Percentiles rank a stretch among this genome's conserved stretches.
Evolutionary conservation across 371 early-diverging fungal species (phyloP).

Genomic region (Mucor ambiguus): DNA sequence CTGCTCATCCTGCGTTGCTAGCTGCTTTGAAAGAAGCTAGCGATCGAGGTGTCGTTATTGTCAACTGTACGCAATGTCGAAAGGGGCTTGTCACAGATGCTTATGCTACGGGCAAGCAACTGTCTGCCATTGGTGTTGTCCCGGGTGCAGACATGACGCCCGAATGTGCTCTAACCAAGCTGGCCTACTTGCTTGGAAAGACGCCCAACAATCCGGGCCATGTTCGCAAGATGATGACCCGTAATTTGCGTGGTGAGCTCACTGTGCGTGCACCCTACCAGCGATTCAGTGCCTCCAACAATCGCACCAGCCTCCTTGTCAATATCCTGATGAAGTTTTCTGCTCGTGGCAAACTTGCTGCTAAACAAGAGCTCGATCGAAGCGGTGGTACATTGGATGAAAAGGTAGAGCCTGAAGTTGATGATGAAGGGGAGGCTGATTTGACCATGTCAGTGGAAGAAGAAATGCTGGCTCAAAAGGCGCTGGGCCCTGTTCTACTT

Average conservation of each 20-base stretch:
- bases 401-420: not conserved
- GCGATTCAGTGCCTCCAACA: conserved; percentile 57
- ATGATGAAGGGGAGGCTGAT: not conserved
- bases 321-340: conserved; percentile 48
- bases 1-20: conserved; percentile 84
- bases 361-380: conserved; percentile 18
- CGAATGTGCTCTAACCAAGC: conserved; percentile 95
- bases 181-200: conserved; percentile 87
- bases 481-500: conserved; percentile 83
- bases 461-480: conserved; percentile 70
- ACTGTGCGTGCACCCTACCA: conserved; percentile 70
- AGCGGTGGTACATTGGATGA: not conserved
- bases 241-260: conserved; percentile 92
- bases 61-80: conserved; percentile 93
- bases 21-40: conserved; percentile 84
- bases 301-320: conserved; percentile 54
- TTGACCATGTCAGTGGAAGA: conserved; percentile 54
- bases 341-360: conserved; percentile 23
- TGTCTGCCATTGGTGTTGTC: conserved; percentile 83
- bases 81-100: conserved; percentile 88
- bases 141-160: conserved; percentile 98
- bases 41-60: conserved; percentile 92
- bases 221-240: conserved; percentile 80
- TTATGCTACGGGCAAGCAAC: conserved; percentile 91
- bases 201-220: conserved; percentile 57